Percentiles rank a stretch among this genome's conserved stretches.
Evolutionary conservation across 176 grass and related monocot species (phyloP).

Genomic region (Oryza meyeriana): DNA sequence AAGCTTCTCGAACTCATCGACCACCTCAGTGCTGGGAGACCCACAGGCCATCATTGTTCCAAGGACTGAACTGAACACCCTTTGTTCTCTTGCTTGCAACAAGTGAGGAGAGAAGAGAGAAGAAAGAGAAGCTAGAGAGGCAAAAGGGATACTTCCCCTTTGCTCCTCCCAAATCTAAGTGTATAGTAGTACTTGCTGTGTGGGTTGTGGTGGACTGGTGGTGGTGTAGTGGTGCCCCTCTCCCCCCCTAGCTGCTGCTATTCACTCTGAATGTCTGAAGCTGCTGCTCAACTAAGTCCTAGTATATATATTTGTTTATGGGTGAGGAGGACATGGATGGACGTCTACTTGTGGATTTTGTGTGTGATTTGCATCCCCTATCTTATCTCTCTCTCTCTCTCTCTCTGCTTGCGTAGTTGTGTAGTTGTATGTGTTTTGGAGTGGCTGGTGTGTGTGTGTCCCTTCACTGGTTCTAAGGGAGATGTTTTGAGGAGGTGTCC

Average conservation of each 20-base stretch:
- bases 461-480: constrained; percentile 42
- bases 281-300: constrained; percentile 29
- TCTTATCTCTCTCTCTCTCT: not conserved
- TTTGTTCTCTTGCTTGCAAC: constrained; percentile 7
- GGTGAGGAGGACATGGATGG: constrained; percentile 5
- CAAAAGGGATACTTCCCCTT: constrained; percentile 35
- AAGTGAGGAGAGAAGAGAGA: not conserved
- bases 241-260: not conserved
- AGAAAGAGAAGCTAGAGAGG: constrained; percentile 3
- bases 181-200: constrained; percentile 2
- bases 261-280: constrained; percentile 30
- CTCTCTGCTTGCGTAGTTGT: constrained; percentile 10
- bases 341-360: constrained; percentile 42
- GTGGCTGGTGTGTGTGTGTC: constrained; percentile 38
- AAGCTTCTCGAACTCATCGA: constrained; percentile 91
- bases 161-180: constrained; percentile 38
- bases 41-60: constrained; percentile 67
- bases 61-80: not conserved
- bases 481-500: constrained; percentile 24
- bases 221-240: constrained; percentile 21
- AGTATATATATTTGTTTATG: constrained; percentile 37
- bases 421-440: constrained; percentile 29
- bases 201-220: constrained; percentile 7
- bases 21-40: constrained; percentile 65
- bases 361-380: not conserved